Evolutionary conservation across 1,139 yeast species (phyloP).

Genomic region (Candida sp.): DNA sequence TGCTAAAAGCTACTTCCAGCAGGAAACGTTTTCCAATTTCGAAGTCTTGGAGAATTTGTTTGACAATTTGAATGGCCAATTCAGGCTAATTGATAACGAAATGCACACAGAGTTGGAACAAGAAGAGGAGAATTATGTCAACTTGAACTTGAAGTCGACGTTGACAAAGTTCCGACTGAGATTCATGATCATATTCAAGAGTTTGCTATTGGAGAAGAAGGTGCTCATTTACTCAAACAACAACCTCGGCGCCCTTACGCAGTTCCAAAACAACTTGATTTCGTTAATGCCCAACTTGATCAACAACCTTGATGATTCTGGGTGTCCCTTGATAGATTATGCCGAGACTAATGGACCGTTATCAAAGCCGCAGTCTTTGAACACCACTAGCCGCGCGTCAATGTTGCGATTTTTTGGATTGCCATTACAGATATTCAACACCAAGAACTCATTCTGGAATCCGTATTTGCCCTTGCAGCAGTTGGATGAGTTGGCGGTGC

Average conservation of each 20-base stretch:
- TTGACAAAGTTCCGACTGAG: constrained; percentile 63
- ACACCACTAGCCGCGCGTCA: constrained; percentile 78
- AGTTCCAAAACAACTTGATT: constrained; percentile 72
- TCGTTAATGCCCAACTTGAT: constrained; percentile 82
- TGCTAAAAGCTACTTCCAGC: constrained; percentile 85
- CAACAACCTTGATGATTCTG: constrained; percentile 74
- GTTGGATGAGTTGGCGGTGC: constrained; percentile 67
- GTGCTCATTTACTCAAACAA: constrained; percentile 73
- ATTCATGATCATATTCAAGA: constrained; percentile 74
- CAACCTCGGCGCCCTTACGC: constrained; percentile 80
- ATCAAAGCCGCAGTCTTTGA: constrained; percentile 68
- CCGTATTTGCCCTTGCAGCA: constrained; percentile 96
- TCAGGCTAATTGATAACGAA: constrained; percentile 30
- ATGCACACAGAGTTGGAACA: constrained; percentile 17
- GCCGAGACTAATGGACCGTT: constrained; percentile 55
- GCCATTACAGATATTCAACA: constrained; percentile 84
- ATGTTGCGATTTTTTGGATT: constrained; percentile 83
- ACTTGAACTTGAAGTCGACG: constrained; percentile 72
- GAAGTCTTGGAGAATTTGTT: constrained; percentile 71
- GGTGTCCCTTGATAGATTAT: constrained; percentile 74
- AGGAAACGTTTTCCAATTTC: constrained; percentile 74
- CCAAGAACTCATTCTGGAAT: constrained; percentile 84
- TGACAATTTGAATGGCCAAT: constrained; percentile 61
- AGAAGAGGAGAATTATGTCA: constrained; percentile 64
- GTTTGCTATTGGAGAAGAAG: constrained; percentile 74